Evolutionary conservation across 768 basidiomycete species (phyloP).

Genomic region (Russula earlei): DNA sequence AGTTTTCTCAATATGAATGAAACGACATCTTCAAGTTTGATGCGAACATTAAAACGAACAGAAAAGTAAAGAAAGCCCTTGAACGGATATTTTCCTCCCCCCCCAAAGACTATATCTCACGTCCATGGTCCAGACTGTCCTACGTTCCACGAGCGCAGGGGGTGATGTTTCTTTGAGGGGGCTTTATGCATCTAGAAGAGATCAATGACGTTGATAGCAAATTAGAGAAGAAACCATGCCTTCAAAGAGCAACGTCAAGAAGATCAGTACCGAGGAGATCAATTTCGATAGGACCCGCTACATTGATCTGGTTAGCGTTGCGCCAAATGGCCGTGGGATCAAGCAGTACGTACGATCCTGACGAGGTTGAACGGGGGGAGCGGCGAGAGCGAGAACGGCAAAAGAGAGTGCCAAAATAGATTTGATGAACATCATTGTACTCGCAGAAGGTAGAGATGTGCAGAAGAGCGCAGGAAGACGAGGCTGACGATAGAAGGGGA

Average conservation of each 20-base stretch:
- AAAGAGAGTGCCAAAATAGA: not conserved
- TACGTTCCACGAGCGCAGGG: not conserved
- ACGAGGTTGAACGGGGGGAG: not conserved
- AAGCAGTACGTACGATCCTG: not conserved
- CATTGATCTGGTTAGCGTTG: not conserved
- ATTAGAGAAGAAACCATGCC: not conserved
- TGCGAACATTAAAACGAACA: too few species aligned
- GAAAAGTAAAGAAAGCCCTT: too few species aligned
- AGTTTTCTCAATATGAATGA: too few species aligned
- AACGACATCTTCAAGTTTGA: too few species aligned
- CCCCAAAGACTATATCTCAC: not conserved
- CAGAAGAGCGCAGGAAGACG: not conserved
- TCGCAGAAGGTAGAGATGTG: not conserved
- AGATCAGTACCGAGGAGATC: too few species aligned
- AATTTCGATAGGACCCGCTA: not conserved
- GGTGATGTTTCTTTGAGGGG: too few species aligned
- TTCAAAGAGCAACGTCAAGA: too few species aligned
- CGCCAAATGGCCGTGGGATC: not conserved
- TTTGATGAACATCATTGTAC: slow-evolving; percentile 6
- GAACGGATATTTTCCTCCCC: not conserved
- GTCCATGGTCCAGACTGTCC: not conserved
- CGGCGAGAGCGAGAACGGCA: not conserved
- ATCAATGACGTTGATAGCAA: not conserved
- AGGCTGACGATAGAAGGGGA: not conserved
- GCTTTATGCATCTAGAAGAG: not conserved